These are phyloP conservation scores for Fusarium mundagurra DNA, from an alignment of 2,329 filamentous ascomycete genomes.

Conservation along the genomic window DNA sequence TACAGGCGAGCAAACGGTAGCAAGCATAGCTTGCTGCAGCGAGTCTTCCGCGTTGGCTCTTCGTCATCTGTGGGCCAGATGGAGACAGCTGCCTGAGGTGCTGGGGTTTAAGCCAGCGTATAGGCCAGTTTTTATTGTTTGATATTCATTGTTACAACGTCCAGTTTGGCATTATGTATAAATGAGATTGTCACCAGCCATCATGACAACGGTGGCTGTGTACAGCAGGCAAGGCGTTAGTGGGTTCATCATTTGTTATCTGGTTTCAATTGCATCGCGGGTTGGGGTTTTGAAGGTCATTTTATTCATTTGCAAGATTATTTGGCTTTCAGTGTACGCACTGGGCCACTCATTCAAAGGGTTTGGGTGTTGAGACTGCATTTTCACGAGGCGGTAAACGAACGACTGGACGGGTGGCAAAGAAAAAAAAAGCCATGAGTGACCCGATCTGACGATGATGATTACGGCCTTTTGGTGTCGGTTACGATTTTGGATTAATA, in stretches of 20 bases:
- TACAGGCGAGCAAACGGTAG: conserved; percentile 42
- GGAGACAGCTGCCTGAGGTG: conserved; percentile 16
- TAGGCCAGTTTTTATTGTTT: not conserved
- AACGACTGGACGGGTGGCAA: conserved; percentile 17
- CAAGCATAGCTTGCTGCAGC: conserved; percentile 38
- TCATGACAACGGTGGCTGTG: conserved; percentile 23
- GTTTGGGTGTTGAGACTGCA: conserved; percentile 30
- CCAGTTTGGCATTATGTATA: conserved; percentile 21
- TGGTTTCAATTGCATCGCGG: conserved; percentile 14
- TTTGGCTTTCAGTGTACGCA: conserved; percentile 43
- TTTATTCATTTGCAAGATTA: conserved; percentile 31
- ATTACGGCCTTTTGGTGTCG: conserved; percentile 29
- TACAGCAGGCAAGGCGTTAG: conserved; percentile 39
- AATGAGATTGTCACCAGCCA: conserved; percentile 24
- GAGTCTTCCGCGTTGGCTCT: conserved; percentile 39
- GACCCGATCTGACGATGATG: conserved; percentile 34
- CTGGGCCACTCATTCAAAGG: conserved; percentile 24
- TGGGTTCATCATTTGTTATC: conserved; percentile 7
- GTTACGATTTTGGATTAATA: conserved; percentile 13
- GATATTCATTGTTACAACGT: conserved; percentile 5
- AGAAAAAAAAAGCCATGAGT: conserved; percentile 22
- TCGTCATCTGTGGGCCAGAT: conserved; percentile 29
- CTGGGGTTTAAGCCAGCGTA: no score
- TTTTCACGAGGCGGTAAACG: conserved; percentile 27
- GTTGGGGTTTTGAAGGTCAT: conserved; percentile 2